A percentile compares a stretch with the other conserved stretches of the same genome.
phyloP scores from a whole-genome alignment of 768 basidiomycete species.

The Tulasnella sp. region DNA sequence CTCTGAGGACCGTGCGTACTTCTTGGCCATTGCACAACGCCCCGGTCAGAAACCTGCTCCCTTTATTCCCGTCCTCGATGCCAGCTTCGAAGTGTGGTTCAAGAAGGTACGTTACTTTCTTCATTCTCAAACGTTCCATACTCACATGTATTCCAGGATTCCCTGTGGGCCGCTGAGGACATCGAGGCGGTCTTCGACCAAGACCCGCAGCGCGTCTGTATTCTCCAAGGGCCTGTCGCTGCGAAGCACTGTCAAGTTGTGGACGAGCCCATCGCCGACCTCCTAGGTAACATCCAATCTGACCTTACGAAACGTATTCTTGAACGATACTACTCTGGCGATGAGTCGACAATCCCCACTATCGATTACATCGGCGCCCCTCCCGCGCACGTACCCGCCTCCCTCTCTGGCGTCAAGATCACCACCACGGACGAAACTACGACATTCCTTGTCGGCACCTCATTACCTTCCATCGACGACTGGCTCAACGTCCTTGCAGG shows the following conservation, averaged over 20 bases:
- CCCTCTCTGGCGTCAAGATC: slow-evolving; percentile 32
- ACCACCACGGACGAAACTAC: slow-evolving; percentile 37
- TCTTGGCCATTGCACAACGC: slow-evolving; percentile 89
- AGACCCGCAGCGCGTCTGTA: slow-evolving; percentile 95
- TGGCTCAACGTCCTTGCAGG: slow-evolving; percentile 87
- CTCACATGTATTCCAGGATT: slow-evolving; percentile 45
- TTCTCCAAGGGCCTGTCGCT: slow-evolving; percentile 93
- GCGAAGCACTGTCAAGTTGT: slow-evolving; percentile 76
- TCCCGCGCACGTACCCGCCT: slow-evolving; percentile 21
- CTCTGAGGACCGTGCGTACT: slow-evolving; percentile 86
- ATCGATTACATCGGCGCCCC: slow-evolving; percentile 71
- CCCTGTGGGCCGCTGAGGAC: slow-evolving; percentile 95
- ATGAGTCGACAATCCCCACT: slow-evolving; percentile 59
- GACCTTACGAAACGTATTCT: slow-evolving; percentile 68
- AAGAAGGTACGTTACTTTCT: slow-evolving; percentile 61
- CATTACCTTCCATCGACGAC: slow-evolving; percentile 44
- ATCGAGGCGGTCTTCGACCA: slow-evolving; percentile 98
- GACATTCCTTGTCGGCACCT: slow-evolving; percentile 31
- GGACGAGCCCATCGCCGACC: slow-evolving; percentile 87
- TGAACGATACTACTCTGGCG: slow-evolving; percentile 62
- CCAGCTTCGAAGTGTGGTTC: slow-evolving; percentile 95
- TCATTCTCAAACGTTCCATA: slow-evolving; percentile 16
- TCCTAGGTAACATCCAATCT: slow-evolving; percentile 78
- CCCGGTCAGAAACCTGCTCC: slow-evolving; percentile 97
- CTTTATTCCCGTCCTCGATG: slow-evolving; percentile 92